These are phyloP conservation scores for Septoria linicola DNA, from an alignment of 2,329 filamentous ascomycete genomes.

Conservation along the genomic window DNA sequence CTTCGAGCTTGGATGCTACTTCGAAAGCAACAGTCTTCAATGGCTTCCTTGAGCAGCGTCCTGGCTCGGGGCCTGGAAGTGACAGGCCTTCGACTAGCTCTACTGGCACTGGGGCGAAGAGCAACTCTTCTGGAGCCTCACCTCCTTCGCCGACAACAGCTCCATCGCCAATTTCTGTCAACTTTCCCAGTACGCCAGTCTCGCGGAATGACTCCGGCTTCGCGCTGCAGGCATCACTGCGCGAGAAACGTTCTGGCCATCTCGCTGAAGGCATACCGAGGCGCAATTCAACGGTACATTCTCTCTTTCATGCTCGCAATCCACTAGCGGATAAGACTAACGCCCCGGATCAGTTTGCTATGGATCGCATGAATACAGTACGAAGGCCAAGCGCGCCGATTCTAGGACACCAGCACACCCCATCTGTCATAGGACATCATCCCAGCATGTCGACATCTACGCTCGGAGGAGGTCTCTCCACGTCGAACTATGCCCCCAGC, in stretches of 20 bases:
- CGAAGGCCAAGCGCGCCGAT: slow-evolving; percentile 65
- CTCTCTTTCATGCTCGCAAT: slow-evolving; percentile 32
- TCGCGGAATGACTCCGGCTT: slow-evolving; percentile 91
- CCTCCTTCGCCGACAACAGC: slow-evolving; percentile 64
- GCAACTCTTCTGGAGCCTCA: slow-evolving; percentile 44
- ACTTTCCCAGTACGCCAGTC: slow-evolving; percentile 76
- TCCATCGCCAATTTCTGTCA: slow-evolving; percentile 76
- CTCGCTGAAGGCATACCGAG: slow-evolving; percentile 65
- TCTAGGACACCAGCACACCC: slow-evolving; percentile 11
- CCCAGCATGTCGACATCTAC: slow-evolving; percentile 67
- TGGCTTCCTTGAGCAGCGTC: slow-evolving; percentile 76
- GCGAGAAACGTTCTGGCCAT: slow-evolving; percentile 92
- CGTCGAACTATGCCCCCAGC: slow-evolving; percentile 68
- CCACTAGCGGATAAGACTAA: slow-evolving; percentile 36
- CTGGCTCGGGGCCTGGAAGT: slow-evolving; percentile 58
- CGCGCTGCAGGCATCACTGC: slow-evolving; percentile 77
- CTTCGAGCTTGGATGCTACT: slow-evolving; percentile 50
- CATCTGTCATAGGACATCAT: slow-evolving; percentile 59
- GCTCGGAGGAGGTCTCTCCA: slow-evolving; percentile 42
- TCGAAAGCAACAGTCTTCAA: slow-evolving; percentile 75
- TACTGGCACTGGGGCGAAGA: slow-evolving; percentile 42
- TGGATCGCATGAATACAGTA: slow-evolving; percentile 67
- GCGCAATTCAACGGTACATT: slow-evolving; percentile 74
- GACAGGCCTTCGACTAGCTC: slow-evolving; percentile 77
- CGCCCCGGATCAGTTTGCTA: slow-evolving; percentile 58